A percentile compares a stretch with the other conserved stretches of the same genome.
Evolutionary conservation across 768 basidiomycete species (phyloP).

Genomic region (Leccinellum rugosiceps): DNA sequence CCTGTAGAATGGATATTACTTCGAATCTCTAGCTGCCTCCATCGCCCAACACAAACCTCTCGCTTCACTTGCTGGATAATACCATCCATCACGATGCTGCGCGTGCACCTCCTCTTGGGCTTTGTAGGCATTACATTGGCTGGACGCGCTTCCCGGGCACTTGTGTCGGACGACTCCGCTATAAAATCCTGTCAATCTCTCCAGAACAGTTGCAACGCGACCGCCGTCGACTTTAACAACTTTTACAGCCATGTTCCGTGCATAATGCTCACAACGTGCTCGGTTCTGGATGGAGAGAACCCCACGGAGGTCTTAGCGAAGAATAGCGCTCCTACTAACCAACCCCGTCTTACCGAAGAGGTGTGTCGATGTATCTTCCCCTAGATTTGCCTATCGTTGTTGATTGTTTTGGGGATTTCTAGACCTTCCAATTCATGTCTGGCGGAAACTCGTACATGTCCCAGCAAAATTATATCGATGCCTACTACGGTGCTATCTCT

Average conservation of each 20-base stretch:
- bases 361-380: constrained; percentile 2
- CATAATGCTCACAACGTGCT: constrained; percentile 20
- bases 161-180: constrained; percentile 10
- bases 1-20: not conserved
- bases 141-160: not conserved
- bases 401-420: not conserved
- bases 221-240: constrained; percentile 11
- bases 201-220: constrained; percentile 19
- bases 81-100: not conserved
- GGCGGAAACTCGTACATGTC: constrained; percentile 18
- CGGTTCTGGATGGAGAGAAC: not conserved
- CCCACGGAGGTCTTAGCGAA: constrained; percentile 7
- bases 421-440: constrained; percentile 20
- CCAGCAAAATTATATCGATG: constrained; percentile 22
- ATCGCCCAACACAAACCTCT: not conserved
- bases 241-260: constrained; percentile 20
- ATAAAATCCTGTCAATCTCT: constrained; percentile 14
- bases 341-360: constrained; percentile 15
- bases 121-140: constrained; percentile 5
- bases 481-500: constrained; percentile 20
- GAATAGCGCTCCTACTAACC: constrained; percentile 12
- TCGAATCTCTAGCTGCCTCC: too few species aligned
- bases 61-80: not conserved
- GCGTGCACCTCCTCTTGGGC: not conserved
- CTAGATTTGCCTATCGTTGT: not conserved